Evolutionary conservation across 2,329 filamentous ascomycete species (phyloP).

Genomic region (Diplodia scrobiculata): DNA sequence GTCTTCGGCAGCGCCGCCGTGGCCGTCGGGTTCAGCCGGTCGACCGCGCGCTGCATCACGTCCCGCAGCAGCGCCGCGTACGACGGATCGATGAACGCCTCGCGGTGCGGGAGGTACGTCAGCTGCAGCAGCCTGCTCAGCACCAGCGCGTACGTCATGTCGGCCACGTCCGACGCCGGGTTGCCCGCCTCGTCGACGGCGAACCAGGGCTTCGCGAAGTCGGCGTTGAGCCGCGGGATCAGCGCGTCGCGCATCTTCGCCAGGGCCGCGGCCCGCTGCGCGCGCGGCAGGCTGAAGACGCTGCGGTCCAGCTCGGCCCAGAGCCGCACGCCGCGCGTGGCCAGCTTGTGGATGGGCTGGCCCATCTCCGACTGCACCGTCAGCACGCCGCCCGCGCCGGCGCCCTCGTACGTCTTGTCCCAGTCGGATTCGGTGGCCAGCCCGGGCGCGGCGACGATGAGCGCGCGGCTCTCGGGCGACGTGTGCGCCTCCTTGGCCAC

Average conservation of each 20-base stretch:
- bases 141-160: conserved; percentile 93
- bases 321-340: conserved; percentile 85
- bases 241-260: conserved; percentile 88
- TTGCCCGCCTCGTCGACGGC: conserved; percentile 69
- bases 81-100: conserved; percentile 49
- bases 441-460: conserved; percentile 82
- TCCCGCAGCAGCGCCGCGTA: conserved; percentile 48
- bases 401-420: conserved; percentile 82
- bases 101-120: conserved; percentile 55
- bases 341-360: conserved; percentile 94
- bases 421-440: conserved; percentile 74
- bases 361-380: conserved; percentile 98
- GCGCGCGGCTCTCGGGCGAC: conserved; percentile 82
- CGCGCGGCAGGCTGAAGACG: conserved; percentile 63
- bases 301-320: conserved; percentile 97
- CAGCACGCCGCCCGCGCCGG: conserved; percentile 58
- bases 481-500: conserved; percentile 90
- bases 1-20: too few species aligned
- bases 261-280: conserved; percentile 79
- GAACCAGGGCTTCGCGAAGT: conserved; percentile 98
- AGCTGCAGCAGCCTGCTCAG: conserved; percentile 84
- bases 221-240: conserved; percentile 92
- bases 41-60: too few species aligned
- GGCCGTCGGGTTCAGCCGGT: too few species aligned
- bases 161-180: conserved; percentile 76